These are phyloP conservation scores for Verbascum thapsus DNA, from an alignment of 257 asterid genomes.

Conservation along the genomic window DNA sequence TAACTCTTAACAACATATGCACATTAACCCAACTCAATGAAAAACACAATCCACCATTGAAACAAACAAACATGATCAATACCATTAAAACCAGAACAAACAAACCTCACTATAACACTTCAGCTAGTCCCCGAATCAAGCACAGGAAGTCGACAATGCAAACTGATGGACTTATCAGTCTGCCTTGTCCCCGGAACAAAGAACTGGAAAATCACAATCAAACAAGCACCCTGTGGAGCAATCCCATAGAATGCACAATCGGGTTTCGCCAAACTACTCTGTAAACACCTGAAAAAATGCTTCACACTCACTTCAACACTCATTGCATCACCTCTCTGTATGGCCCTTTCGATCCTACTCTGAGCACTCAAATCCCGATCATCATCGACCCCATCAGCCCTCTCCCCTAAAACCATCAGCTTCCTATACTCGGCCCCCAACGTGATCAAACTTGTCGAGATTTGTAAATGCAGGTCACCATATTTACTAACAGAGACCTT, in stretches of 20 bases:
- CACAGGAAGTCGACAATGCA: constrained; percentile 88
- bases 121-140: constrained; percentile 86
- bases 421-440: constrained; percentile 79
- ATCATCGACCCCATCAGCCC: constrained; percentile 50
- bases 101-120: constrained; percentile 19
- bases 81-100: background rate
- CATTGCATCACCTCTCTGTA: constrained; percentile 79
- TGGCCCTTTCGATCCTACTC: constrained; percentile 57
- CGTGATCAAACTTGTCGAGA: constrained; percentile 63
- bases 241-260: constrained; percentile 89
- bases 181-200: constrained; percentile 78
- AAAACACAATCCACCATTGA: background rate
- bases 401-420: constrained; percentile 73
- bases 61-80: background rate
- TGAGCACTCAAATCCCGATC: constrained; percentile 50
- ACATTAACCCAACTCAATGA: background rate
- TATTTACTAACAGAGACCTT: constrained; percentile 69
- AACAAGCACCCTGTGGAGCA: constrained; percentile 62
- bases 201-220: constrained; percentile 90
- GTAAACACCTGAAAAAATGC: constrained; percentile 84
- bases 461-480: constrained; percentile 84
- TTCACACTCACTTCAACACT: constrained; percentile 79
- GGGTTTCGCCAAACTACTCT: constrained; percentile 76
- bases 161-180: constrained; percentile 76
- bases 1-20: no score